phyloP scores from a whole-genome alignment of 441 rosid species.

The Eutrema salsugineum region DNA sequence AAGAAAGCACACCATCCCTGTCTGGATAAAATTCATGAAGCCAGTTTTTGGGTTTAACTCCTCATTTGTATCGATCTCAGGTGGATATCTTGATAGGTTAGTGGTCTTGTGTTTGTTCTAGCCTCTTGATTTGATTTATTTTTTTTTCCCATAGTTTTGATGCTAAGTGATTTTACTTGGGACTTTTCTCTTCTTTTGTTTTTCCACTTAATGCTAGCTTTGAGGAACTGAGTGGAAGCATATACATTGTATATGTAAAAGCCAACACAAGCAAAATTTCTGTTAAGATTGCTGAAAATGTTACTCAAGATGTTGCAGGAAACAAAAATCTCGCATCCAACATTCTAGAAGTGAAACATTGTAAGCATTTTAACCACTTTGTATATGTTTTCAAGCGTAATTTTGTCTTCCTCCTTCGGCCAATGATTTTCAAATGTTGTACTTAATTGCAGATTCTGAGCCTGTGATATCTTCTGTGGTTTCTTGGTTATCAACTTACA shows the following conservation, averaged over 20 bases:
- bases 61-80: slow-evolving; percentile 63
- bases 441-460: slow-evolving; percentile 51
- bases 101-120: slow-evolving; percentile 24
- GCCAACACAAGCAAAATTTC: slow-evolving; percentile 47
- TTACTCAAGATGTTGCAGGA: slow-evolving; percentile 83
- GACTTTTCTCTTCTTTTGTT: not conserved
- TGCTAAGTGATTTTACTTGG: not conserved
- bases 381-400: not conserved
- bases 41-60: slow-evolving; percentile 91
- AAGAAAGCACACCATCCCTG: slow-evolving; percentile 49
- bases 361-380: slow-evolving; percentile 39
- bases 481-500: slow-evolving; percentile 48
- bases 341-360: slow-evolving; percentile 69
- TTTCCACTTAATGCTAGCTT: slow-evolving; percentile 49
- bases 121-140: not conserved
- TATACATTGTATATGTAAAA: slow-evolving; percentile 56
- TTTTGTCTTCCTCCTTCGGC: slow-evolving; percentile 15
- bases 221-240: slow-evolving; percentile 59
- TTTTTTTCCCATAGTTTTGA: not conserved
- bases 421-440: slow-evolving; percentile 18
- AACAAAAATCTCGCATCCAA: slow-evolving; percentile 78
- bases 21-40: slow-evolving; percentile 68
- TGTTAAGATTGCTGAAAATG: slow-evolving; percentile 70
- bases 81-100: slow-evolving; percentile 82
- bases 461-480: slow-evolving; percentile 51